Evolutionary conservation across 192 early-diverging fungal species (phyloP), one percentile per base, ranked within the genome.

Genomic region (Glomus cerebriforme): DNA sequence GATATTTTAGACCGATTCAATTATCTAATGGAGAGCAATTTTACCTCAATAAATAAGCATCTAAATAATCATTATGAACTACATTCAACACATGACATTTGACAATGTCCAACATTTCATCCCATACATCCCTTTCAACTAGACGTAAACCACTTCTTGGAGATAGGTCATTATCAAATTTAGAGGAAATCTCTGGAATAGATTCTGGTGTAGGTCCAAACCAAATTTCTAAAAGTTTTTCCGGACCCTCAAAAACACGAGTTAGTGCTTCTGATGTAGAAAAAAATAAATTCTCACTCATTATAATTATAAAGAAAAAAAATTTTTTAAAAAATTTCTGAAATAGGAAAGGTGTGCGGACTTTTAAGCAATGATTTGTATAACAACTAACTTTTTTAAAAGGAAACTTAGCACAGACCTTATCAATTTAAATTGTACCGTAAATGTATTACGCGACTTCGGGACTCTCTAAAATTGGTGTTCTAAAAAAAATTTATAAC

Each of bases 221-320:
- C 98, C 96, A 99, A 79, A 99, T 91, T 82, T 99, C 98, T 79
- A 99, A 85, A 39, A 99, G 90, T 86, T 99, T 99, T 84, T 99
- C 98, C 80, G 98, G 96, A 45, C 98, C 98, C 84, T 99, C 98
- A 84, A 99, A 99, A 73, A 78, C 78, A 63, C 39, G 39, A n/a
- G n/a, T n/a, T n/a, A n/a, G n/a, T n/a, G n/a, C n/a, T 12, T 43
- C 39, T 43, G 39, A 43, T 12, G 39, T 43, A 43, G 9, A 43
- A 43, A 43, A 43, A 12, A 10, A 43, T 12, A 12, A 12, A 10
- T 43, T 43, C 39, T 43, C 39, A 12, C 39, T 43, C 39, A 43
- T 43, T 43, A 43, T 43, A 9, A 43, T 1, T 12, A 43, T 12
- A 43, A 43, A 43, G 12, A 43, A 43, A 43, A 43, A 43, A 12